Evolutionary conservation across 192 early-diverging fungal species (phyloP).

Genomic region (Chytriomyces sp.): DNA sequence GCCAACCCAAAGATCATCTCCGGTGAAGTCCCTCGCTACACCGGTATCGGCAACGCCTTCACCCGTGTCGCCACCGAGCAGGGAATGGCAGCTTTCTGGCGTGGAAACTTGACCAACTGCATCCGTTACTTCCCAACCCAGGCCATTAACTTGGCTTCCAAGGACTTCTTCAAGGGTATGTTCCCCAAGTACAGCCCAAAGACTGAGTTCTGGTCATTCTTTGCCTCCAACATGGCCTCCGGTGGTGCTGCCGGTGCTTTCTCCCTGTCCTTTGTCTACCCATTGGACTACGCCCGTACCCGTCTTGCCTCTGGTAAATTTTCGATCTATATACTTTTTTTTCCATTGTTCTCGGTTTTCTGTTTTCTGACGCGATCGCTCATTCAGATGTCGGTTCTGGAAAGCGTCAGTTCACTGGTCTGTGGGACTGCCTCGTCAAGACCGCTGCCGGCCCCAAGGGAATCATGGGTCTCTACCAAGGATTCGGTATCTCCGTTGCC

Average conservation of each 20-base stretch:
- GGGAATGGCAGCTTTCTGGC: slow-evolving; percentile 68
- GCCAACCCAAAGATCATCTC: slow-evolving; percentile 64
- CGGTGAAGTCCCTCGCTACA: slow-evolving; percentile 83
- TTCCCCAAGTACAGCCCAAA: slow-evolving; percentile 65
- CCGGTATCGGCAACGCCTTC: slow-evolving; percentile 93
- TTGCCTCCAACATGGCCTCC: slow-evolving; percentile 92
- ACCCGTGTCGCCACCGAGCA: slow-evolving; percentile 84
- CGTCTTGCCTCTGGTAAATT: slow-evolving; percentile 76
- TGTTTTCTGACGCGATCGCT: background rate
- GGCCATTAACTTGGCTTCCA: slow-evolving; percentile 97
- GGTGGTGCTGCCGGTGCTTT: slow-evolving; percentile 94
- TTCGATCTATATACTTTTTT: background rate
- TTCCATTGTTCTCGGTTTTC: background rate
- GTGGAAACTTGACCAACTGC: slow-evolving; percentile 94
- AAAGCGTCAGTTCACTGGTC: slow-evolving; percentile 90
- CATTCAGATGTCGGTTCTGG: slow-evolving; percentile 63
- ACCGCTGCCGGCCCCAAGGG: slow-evolving; percentile 43
- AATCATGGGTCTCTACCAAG: slow-evolving; percentile 79
- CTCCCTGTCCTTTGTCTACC: slow-evolving; percentile 89
- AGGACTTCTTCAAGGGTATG: slow-evolving; percentile 94
- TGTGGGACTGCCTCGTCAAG: slow-evolving; percentile 83
- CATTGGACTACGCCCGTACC: slow-evolving; percentile 97
- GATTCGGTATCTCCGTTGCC: slow-evolving; percentile 87
- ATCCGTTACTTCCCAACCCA: slow-evolving; percentile 99
- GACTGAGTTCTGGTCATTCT: slow-evolving; percentile 79